Evolutionary conservation across 2,329 filamentous ascomycete species (phyloP), one percentile per base, ranked within the genome.

Genomic region (Sarocladiaceae sp.): DNA sequence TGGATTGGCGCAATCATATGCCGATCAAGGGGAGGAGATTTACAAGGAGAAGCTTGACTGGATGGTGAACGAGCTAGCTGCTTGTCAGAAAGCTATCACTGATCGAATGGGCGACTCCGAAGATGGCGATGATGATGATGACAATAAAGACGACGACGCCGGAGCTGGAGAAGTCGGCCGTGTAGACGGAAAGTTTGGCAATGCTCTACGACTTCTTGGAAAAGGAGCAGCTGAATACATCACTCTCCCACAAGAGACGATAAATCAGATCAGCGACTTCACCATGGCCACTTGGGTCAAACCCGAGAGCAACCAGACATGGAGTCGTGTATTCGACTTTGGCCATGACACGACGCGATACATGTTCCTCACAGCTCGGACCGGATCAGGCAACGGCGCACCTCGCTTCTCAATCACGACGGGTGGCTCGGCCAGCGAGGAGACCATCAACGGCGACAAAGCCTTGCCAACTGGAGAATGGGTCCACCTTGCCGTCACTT

Each of bases 1-100:
- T 22, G 61, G 60, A 11, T 57, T 64, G 23, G 64, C 62, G 13
- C 63, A 67, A 51, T 66, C 64, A 8, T 66, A 64, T 55, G 65
- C 59, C 35, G 63, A 65, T 42, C 58, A 65, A 55, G 59, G 60
- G 12, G 64, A 66, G 47, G 53, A 61, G 28, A 13, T 58, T 5
- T 66, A 59, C 58, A 66, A 65, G 37, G 57, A 55, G 1, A 66
- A 65, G 52, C 62, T 66, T 22, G 64, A 65, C 57, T 65, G 63
- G 64, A 61, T 66, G 60, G 60, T 66, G n/a, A 56, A 29, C 2
- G 63, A 66, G 44, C 53, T 66, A 22, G 60, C 61, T 3, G 57
- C 60, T 4, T 64, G 61, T 23, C 64, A 66, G 44, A 54, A 63
- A n/a, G 63, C 63, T 18, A 66, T 66, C 36, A 64, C 60, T 2